Evolutionary conservation across 345 rosid species (phyloP).

Genomic region (Salix purpurea): DNA sequence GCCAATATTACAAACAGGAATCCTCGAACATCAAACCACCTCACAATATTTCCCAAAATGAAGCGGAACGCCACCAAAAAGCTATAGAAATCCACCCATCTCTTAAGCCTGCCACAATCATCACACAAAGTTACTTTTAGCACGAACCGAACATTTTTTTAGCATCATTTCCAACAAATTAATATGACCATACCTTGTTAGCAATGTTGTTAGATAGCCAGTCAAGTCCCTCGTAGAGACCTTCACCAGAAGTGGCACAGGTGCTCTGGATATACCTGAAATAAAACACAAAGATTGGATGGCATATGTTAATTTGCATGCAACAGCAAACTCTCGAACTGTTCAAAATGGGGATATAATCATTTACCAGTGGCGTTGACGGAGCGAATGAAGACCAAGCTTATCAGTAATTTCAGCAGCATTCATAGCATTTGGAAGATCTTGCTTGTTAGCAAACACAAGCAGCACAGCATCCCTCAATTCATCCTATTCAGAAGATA

Average conservation of each 20-base stretch:
- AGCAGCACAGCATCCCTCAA: conserved; percentile 19
- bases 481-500: conserved; percentile 7
- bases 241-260: conserved; percentile 17
- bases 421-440: conserved; percentile 24
- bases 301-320: too few species aligned
- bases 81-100: not conserved
- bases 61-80: not conserved
- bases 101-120: not conserved
- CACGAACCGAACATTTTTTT: not conserved
- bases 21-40: not conserved
- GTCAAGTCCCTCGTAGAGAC: conserved; percentile 15
- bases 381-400: conserved; percentile 11
- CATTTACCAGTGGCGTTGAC: conserved; percentile 20
- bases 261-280: conserved; percentile 23
- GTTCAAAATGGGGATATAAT: not conserved
- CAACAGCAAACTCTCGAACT: not conserved
- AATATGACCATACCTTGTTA: conserved; percentile 3
- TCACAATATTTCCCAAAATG: not conserved
- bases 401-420: conserved; percentile 19
- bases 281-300: not conserved
- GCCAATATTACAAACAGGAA: not conserved
- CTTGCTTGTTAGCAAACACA: conserved; percentile 20
- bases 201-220: conserved; percentile 24
- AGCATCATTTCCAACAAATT: not conserved
- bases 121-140: not conserved